phyloP scores from a whole-genome alignment of 345 rosid genomes.

The Eutrema japonicum region DNA sequence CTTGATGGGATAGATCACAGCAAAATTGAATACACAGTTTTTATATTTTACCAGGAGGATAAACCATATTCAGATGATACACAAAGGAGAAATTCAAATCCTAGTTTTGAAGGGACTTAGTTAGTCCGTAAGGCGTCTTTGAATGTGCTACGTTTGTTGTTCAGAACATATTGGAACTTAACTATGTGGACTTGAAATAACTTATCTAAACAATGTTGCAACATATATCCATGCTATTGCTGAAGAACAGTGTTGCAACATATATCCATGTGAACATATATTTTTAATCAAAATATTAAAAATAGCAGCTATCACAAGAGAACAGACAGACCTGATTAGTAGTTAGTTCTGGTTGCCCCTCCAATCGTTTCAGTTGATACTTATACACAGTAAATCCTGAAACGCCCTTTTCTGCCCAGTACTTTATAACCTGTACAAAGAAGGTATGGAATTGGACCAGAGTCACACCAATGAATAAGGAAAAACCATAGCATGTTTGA shows the following conservation, averaged over 20 bases:
- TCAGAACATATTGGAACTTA: neutral
- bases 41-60: slow-evolving; percentile 21
- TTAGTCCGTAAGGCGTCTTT: neutral
- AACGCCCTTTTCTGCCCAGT: slow-evolving; percentile 88
- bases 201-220: slow-evolving; percentile 4
- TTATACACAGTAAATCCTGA: slow-evolving; percentile 92
- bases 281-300: neutral
- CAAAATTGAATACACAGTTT: neutral
- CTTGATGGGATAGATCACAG: slow-evolving; percentile 1
- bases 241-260: neutral
- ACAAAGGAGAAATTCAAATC: neutral
- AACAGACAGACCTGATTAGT: slow-evolving; percentile 71
- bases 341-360: slow-evolving; percentile 84
- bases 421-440: slow-evolving; percentile 65
- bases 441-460: slow-evolving; percentile 24
- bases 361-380: slow-evolving; percentile 62
- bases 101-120: neutral
- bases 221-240: neutral
- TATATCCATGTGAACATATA: neutral
- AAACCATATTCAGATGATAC: neutral
- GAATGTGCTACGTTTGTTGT: slow-evolving; percentile 5
- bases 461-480: slow-evolving; percentile 11
- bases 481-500: neutral
- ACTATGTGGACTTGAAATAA: neutral
- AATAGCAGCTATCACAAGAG: slow-evolving; percentile 23